Percentiles rank a stretch among this genome's conserved stretches.
Conservation (phyloP, 2,329 filamentous ascomycete genomes). For the Cordyceps pruinosa region DNA sequence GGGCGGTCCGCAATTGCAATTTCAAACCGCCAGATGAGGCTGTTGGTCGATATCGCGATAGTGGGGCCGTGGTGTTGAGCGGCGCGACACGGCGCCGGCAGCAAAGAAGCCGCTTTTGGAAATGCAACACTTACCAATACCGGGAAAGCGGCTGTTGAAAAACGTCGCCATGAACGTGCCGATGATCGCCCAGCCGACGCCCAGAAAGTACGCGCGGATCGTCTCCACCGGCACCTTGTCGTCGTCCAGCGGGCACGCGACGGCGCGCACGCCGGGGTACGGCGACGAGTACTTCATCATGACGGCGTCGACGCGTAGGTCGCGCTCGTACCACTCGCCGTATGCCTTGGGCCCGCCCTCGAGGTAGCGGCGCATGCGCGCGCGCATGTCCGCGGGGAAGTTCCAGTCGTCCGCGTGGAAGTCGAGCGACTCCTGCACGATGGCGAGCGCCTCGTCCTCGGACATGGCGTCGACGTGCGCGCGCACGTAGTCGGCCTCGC, state of each 20-base stretch:
- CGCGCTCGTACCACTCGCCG: conserved; percentile 34
- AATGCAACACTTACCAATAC: conserved; percentile 25
- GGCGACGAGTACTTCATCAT: conserved; percentile 35
- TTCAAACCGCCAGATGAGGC: neutral
- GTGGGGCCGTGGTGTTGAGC: neutral
- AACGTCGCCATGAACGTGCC: conserved; percentile 35
- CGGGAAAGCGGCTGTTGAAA: conserved; percentile 34
- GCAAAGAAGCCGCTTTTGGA: neutral
- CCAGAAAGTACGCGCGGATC: conserved; percentile 35
- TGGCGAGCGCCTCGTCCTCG: conserved; percentile 35
- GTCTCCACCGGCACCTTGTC: conserved; percentile 32
- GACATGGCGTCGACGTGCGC: conserved; percentile 35
- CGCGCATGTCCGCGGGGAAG: conserved; percentile 35
- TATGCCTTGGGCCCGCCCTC: conserved; percentile 33
- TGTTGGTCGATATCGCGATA: neutral
- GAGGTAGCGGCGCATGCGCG: conserved; percentile 33
- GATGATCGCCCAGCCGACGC: conserved; percentile 32
- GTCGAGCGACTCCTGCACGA: conserved; percentile 29
- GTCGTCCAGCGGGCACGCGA: conserved; percentile 31
- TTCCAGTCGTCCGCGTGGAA: conserved; percentile 40
- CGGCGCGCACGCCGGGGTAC: conserved; percentile 36
- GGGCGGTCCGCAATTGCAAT: neutral
- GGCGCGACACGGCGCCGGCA: neutral
- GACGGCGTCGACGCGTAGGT: conserved; percentile 33
- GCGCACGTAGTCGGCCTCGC: conserved; percentile 35